A percentile compares a stretch with the other conserved stretches of the same genome.
Conservation (phyloP, 805 yeast species). For the Pichia californica region DNA sequence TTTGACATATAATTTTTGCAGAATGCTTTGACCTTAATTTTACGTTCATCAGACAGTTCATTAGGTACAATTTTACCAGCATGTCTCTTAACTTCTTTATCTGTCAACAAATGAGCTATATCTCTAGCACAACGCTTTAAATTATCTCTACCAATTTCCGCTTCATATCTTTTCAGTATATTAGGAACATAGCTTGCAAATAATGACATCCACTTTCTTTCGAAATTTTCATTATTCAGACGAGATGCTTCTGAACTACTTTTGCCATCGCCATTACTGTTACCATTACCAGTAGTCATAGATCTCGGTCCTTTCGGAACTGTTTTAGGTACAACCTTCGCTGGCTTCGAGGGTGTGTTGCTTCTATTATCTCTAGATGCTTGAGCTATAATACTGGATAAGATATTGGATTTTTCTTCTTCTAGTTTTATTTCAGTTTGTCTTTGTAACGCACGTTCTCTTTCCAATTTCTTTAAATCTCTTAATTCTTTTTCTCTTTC, state of each 20-base stretch:
- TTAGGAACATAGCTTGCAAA: slow-evolving; percentile 81
- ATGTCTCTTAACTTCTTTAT: slow-evolving; percentile 57
- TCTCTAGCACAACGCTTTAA: slow-evolving; percentile 76
- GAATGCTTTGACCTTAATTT: slow-evolving; percentile 62
- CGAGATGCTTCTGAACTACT: background rate
- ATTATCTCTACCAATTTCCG: slow-evolving; percentile 63
- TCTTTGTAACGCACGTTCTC: slow-evolving; percentile 30
- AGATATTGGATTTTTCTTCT: slow-evolving; percentile 19
- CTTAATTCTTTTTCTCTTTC: slow-evolving; percentile 27
- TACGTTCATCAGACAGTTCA: slow-evolving; percentile 58
- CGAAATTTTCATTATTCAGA: no score
- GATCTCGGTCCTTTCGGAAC: no score
- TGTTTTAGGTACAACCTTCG: background rate
- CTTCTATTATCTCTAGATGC: slow-evolving; percentile 19
- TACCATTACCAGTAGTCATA: background rate
- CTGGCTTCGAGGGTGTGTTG: no score
- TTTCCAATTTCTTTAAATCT: slow-evolving; percentile 26
- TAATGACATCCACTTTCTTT: slow-evolving; percentile 35
- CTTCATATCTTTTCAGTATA: slow-evolving; percentile 57
- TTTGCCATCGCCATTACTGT: background rate
- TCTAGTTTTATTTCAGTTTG: slow-evolving; percentile 21
- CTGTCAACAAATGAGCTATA: slow-evolving; percentile 57
- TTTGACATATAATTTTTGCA: slow-evolving; percentile 61
- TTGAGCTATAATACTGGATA: slow-evolving; percentile 24
- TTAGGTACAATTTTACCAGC: slow-evolving; percentile 39